Evolutionary conservation across 495 filamentous ascomycete species (phyloP).

Genomic region (Acidomyces sp.): DNA sequence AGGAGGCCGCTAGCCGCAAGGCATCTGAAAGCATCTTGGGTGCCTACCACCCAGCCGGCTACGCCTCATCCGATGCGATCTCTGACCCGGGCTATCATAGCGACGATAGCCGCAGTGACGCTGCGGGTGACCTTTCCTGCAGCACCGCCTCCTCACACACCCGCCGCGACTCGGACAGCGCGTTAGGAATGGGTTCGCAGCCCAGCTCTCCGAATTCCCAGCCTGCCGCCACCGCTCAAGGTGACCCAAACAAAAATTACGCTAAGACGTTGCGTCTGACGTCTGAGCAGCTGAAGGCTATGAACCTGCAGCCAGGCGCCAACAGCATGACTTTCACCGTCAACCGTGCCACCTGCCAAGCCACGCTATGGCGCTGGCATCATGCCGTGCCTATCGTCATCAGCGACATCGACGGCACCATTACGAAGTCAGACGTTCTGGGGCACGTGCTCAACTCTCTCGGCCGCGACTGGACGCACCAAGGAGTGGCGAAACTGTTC

Average conservation of each 20-base stretch:
- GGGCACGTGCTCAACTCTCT: conserved; percentile 98
- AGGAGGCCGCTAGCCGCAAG: conserved; percentile 52
- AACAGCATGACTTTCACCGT: conserved; percentile 95
- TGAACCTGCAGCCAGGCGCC: conserved; percentile 67
- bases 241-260: conserved; percentile 70
- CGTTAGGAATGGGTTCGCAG: conserved; percentile 55
- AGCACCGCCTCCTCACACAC: conserved; percentile 26
- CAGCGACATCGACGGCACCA: conserved; percentile 97
- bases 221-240: conserved; percentile 29
- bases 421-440: conserved; percentile 94
- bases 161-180: conserved; percentile 35
- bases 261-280: conserved; percentile 96
- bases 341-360: conserved; percentile 81
- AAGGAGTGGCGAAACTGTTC: conserved; percentile 92
- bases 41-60: conserved; percentile 39
- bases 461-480: conserved; percentile 94
- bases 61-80: conserved; percentile 54
- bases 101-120: conserved; percentile 46
- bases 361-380: conserved; percentile 85
- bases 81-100: conserved; percentile 94
- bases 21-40: conserved; percentile 33
- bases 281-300: conserved; percentile 81
- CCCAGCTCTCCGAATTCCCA: conserved; percentile 56
- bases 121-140: conserved; percentile 24
- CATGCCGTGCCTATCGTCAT: conserved; percentile 87